These are phyloP conservation scores for Dioscorea dumetorum DNA, from an alignment of 106 monocot species.

Conservation along the genomic window DNA sequence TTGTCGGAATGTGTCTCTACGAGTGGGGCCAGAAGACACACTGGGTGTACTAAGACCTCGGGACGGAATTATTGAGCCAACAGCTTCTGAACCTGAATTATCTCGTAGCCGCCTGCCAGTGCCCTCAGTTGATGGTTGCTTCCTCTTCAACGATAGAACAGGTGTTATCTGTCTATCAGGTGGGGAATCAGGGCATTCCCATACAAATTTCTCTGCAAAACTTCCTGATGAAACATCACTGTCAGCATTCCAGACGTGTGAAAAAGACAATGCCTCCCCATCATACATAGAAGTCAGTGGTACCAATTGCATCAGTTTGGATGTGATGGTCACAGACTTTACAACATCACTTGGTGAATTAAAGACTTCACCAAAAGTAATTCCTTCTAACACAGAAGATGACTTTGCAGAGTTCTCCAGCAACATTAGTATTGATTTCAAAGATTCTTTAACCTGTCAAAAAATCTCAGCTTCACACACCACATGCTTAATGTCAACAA, in stretches of 20 bases:
- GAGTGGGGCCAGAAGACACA: slow-evolving; percentile 52
- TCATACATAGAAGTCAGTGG: slow-evolving; percentile 12
- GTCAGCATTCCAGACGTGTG: slow-evolving; percentile 41
- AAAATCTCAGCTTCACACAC: background rate
- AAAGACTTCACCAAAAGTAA: slow-evolving; percentile 14
- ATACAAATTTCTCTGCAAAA: slow-evolving; percentile 60
- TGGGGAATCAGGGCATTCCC: slow-evolving; percentile 81
- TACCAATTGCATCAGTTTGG: slow-evolving; percentile 25
- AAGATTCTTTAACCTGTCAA: slow-evolving; percentile 50
- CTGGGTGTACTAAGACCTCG: slow-evolving; percentile 30
- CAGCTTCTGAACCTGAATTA: slow-evolving; percentile 39
- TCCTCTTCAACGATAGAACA: slow-evolving; percentile 50
- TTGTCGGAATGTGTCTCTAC: slow-evolving; percentile 93
- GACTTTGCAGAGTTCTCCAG: slow-evolving; percentile 30
- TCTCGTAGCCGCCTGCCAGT: slow-evolving; percentile 60
- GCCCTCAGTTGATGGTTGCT: slow-evolving; percentile 42
- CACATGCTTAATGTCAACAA: background rate
- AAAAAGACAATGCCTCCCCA: slow-evolving; percentile 21
- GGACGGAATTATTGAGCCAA: slow-evolving; percentile 49
- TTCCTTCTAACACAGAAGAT: slow-evolving; percentile 13
- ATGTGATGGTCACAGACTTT: slow-evolving; percentile 17
- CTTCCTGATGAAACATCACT: slow-evolving; percentile 17
- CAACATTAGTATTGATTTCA: slow-evolving; percentile 34
- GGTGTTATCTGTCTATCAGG: slow-evolving; percentile 42
- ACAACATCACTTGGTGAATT: slow-evolving; percentile 6